These are phyloP conservation scores for Termitomyces sp. DNA, from an alignment of 768 basidiomycete species.

Conservation along the genomic window DNA sequence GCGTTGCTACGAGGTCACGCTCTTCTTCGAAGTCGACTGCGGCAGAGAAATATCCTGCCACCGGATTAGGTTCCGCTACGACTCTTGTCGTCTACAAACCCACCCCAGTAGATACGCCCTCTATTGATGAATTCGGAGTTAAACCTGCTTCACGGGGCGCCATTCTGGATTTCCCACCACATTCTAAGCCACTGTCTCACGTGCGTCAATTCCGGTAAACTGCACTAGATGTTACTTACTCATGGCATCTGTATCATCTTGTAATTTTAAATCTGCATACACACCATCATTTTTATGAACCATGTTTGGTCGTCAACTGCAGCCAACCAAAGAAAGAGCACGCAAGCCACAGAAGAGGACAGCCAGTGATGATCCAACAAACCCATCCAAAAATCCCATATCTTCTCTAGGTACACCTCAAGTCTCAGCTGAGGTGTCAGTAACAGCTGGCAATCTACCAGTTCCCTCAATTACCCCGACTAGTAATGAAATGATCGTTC, in stretches of 20 bases:
- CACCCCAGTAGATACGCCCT: slow-evolving; percentile 38
- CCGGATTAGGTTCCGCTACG: slow-evolving; percentile 65
- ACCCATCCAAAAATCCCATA: not conserved
- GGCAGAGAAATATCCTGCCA: slow-evolving; percentile 19
- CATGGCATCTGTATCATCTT: slow-evolving; percentile 19
- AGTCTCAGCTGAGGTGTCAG: not conserved
- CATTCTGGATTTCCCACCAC: slow-evolving; percentile 32
- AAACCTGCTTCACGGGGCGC: slow-evolving; percentile 21
- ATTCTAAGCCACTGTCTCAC: slow-evolving; percentile 69
- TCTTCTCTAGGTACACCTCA: not conserved
- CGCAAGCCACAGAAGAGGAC: slow-evolving; percentile 51
- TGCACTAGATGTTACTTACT: slow-evolving; percentile 39
- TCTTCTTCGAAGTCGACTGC: slow-evolving; percentile 1
- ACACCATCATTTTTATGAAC: slow-evolving; percentile 13
- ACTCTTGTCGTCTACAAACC: slow-evolving; percentile 64
- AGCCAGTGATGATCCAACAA: not conserved
- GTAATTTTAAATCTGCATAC: slow-evolving; percentile 19
- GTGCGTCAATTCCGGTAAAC: slow-evolving; percentile 79
- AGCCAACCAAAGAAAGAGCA: slow-evolving; percentile 76
- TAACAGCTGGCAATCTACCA: not conserved
- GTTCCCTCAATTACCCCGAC: not conserved
- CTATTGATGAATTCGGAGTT: slow-evolving; percentile 46
- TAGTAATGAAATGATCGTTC: not conserved
- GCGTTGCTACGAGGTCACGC: slow-evolving; percentile 2
- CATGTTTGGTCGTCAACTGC: slow-evolving; percentile 16